Evolutionary conservation across 1,284 basidiomycete species (phyloP).

Genomic region (Fistulinella staudtii): DNA sequence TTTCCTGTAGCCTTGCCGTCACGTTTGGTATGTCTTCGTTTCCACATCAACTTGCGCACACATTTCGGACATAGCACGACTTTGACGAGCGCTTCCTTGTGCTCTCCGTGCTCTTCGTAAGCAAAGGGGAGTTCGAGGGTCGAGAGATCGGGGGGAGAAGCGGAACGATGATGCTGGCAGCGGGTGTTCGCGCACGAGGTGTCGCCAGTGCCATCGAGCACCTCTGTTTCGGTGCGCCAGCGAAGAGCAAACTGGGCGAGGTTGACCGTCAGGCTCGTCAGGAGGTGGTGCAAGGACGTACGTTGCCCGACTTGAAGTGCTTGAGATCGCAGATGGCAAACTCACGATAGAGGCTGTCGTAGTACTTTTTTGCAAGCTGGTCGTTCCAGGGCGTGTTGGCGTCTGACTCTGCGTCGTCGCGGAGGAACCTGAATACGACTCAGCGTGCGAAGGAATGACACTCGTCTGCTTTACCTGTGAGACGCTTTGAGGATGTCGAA

Average conservation of each 20-base stretch:
- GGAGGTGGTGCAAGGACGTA: conserved; percentile 34
- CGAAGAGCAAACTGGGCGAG: conserved; percentile 70
- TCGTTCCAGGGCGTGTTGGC: conserved; percentile 78
- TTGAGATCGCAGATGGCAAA: conserved; percentile 91
- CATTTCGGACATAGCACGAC: conserved; percentile 80
- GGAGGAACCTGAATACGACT: conserved; percentile 70
- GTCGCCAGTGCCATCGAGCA: conserved; percentile 79
- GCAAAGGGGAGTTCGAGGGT: conserved; percentile 86
- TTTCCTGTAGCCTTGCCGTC: conserved; percentile 18
- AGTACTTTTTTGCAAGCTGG: conserved; percentile 82
- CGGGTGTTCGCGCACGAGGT: conserved; percentile 84
- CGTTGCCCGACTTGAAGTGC: conserved; percentile 90
- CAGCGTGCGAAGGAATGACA: too few relatives aligned
- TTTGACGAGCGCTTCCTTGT: conserved; percentile 83
- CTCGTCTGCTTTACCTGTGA: too few relatives aligned
- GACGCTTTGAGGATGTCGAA: conserved; percentile 65
- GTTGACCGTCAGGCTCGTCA: neutral
- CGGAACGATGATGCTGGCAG: conserved; percentile 59
- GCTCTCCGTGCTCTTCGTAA: conserved; percentile 74
- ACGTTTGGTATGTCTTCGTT: conserved; percentile 65
- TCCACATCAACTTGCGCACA: conserved; percentile 82
- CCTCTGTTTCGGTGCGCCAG: conserved; percentile 89
- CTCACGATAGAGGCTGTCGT: conserved; percentile 82
- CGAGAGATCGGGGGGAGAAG: conserved; percentile 37
- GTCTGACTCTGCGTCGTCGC: conserved; percentile 54